Evolutionary conservation across 129 eudicot species (phyloP), one percentile per base, ranked within the genome.

Genomic region (Glebionis coronaria): DNA sequence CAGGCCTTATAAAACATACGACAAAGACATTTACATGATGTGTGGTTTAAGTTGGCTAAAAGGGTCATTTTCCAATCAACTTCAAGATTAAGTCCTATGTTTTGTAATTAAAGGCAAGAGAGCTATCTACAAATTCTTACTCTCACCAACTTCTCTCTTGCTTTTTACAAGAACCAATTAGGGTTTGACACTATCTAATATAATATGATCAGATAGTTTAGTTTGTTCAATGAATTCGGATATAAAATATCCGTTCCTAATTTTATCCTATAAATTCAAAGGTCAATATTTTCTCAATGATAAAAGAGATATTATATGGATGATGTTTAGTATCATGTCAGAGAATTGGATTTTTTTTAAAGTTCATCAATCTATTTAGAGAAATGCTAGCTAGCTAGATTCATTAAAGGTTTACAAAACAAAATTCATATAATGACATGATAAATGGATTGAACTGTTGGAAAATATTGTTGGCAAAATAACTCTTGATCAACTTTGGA

Each of bases 31-130:
- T 4, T 46, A 28, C 76, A 71, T 60, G 15, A 71, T 49, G 61
- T 60, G 68, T 60, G 15, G 67, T 45, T 31, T 46, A 13, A 70
- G 45, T 23, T 59, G 50, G 59, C 50, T 58, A 28, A 70, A 70
- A 61, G 67, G 51, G 63, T 71, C 61, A 59, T 47, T 71, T 60
- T 28, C 68, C 60, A 71, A 60, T 71, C 59, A 60, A 61, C 68
- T 60, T 70, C 23, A 71, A 60, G 58, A 51, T 71, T 49, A 46
- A 71, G 51, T 71, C 51, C 51, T 49, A 46, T 59, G 76, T 71
- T 71, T 71, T 71, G 76, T 61, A 61, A 47, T 46, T 20, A 61
- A 61, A 61, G 61, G 51, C 13, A 71, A 61, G 18, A 18, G 68
- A 49, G 61, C 52, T 47, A 31, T 61, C 31, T 28, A 58, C 8